These are phyloP conservation scores for Globisporangium canariense DNA, from an alignment of 352 stramenopile genomes.

Conservation along the genomic window DNA sequence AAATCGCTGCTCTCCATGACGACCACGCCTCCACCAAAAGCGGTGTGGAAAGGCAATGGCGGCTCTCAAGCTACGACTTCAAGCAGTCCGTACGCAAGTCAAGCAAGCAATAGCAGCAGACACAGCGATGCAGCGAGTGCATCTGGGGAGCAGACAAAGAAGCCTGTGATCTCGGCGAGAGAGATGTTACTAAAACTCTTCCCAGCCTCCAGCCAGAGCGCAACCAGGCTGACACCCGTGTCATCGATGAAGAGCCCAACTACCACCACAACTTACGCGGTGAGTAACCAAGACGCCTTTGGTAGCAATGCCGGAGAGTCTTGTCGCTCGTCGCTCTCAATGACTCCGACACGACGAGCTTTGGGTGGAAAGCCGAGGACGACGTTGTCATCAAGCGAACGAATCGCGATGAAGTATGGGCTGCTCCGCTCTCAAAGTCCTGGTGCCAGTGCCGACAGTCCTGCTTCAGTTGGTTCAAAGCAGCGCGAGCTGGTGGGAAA, in stretches of 20 bases:
- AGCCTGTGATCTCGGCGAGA: conserved; percentile 60
- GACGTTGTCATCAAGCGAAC: conserved; percentile 37
- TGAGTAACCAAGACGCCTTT: background rate
- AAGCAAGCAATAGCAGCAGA: background rate
- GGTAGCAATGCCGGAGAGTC: background rate
- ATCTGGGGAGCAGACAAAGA: conserved; percentile 13
- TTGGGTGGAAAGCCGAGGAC: background rate
- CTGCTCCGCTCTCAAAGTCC: conserved; percentile 23
- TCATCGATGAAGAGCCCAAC: background rate
- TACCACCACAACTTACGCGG: background rate
- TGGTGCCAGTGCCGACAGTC: background rate
- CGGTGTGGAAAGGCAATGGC: conserved; percentile 7
- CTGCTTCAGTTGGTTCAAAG: background rate
- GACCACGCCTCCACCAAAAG: background rate
- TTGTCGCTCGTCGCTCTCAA: background rate
- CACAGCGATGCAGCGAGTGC: too few relatives aligned
- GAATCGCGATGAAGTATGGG: conserved; percentile 66
- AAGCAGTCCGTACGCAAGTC: background rate
- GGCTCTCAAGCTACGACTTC: background rate
- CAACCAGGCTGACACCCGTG: background rate
- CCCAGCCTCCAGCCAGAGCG: conserved; percentile 17
- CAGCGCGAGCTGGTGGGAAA: background rate
- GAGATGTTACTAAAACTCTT: conserved; percentile 55
- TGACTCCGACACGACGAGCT: background rate
- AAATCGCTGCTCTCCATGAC: conserved; percentile 9